These are phyloP conservation scores for Tolypocladium pustulatum DNA, from an alignment of 2,329 filamentous ascomycete species.

Conservation along the genomic window DNA sequence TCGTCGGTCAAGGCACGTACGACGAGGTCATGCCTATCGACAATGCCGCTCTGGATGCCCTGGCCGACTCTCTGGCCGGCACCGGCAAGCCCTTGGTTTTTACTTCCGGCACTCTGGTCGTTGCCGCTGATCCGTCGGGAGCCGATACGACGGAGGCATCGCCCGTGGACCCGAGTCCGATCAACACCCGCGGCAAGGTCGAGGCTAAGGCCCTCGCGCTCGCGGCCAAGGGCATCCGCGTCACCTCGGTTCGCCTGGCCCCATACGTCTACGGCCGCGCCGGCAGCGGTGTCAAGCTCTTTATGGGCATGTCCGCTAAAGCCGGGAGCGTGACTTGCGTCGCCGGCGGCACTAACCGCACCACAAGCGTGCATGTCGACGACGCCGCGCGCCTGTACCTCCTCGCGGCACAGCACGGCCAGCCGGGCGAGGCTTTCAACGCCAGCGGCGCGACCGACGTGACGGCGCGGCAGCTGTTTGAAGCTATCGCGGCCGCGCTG, in stretches of 20 bases:
- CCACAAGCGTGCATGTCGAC: slow-evolving; percentile 26
- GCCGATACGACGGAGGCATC: slow-evolving; percentile 15
- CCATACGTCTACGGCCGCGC: slow-evolving; percentile 33
- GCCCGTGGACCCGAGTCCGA: slow-evolving; percentile 10
- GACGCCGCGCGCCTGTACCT: slow-evolving; percentile 31
- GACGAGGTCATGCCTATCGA: slow-evolving; percentile 18
- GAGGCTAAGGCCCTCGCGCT: slow-evolving; percentile 18
- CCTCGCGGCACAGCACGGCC: slow-evolving; percentile 21
- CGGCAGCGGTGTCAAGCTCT: slow-evolving; percentile 23
- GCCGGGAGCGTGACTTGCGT: slow-evolving; percentile 18
- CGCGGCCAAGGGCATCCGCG: slow-evolving; percentile 19
- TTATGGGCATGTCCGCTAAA: slow-evolving; percentile 18
- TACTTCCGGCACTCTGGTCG: slow-evolving; percentile 19
- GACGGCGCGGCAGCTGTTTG: slow-evolving; percentile 16
- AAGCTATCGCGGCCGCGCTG: slow-evolving; percentile 13
- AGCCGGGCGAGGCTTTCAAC: slow-evolving; percentile 24
- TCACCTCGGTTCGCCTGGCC: slow-evolving; percentile 26
- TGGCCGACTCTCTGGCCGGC: slow-evolving; percentile 20
- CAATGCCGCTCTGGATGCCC: slow-evolving; percentile 23
- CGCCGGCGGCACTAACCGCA: slow-evolving; percentile 16
- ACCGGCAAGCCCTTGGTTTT: slow-evolving; percentile 23
- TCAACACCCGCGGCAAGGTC: slow-evolving; percentile 14
- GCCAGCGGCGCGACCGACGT: slow-evolving; percentile 17
- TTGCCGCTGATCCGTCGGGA: slow-evolving; percentile 12
- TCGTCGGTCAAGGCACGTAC: neutral